These are phyloP conservation scores for Penicillium angulare DNA, from an alignment of 495 filamentous ascomycete species.

Conservation along the genomic window DNA sequence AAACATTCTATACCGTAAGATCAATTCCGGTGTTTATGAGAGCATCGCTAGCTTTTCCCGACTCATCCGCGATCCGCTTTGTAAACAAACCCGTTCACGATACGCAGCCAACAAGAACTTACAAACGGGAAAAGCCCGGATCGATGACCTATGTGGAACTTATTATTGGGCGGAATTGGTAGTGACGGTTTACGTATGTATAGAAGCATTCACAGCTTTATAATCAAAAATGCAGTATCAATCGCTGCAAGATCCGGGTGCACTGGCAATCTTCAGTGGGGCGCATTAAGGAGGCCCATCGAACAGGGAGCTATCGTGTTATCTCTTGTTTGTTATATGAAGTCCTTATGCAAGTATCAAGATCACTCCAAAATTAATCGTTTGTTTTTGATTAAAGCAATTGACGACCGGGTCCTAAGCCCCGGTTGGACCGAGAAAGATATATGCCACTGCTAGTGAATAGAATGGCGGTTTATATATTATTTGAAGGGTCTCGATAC, in stretches of 20 bases:
- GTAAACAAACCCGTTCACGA: background rate
- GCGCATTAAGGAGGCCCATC: slow-evolving; percentile 8
- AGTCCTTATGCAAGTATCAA: no score
- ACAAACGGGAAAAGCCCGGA: background rate
- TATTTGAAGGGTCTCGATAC: no score
- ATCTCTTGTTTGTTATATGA: no score
- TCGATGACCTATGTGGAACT: background rate
- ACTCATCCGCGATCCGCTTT: slow-evolving; percentile 5
- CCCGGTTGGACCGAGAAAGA: no score
- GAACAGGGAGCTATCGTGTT: background rate
- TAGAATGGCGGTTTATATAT: no score
- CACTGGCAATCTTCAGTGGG: no score
- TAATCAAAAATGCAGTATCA: slow-evolving; percentile 9
- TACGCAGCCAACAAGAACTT: slow-evolving; percentile 4
- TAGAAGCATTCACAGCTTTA: background rate
- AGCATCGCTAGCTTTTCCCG: background rate
- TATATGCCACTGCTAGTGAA: no score
- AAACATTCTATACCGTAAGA: no score
- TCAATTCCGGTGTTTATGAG: slow-evolving; percentile 2
- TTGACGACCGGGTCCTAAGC: no score
- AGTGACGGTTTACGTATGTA: no score
- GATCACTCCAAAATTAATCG: no score
- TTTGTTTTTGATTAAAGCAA: no score
- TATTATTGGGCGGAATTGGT: slow-evolving; percentile 6
- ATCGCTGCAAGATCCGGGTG: slow-evolving; percentile 10